phyloP scores from a whole-genome alignment of 345 rosid species.

The Pugionium dolabratum region DNA sequence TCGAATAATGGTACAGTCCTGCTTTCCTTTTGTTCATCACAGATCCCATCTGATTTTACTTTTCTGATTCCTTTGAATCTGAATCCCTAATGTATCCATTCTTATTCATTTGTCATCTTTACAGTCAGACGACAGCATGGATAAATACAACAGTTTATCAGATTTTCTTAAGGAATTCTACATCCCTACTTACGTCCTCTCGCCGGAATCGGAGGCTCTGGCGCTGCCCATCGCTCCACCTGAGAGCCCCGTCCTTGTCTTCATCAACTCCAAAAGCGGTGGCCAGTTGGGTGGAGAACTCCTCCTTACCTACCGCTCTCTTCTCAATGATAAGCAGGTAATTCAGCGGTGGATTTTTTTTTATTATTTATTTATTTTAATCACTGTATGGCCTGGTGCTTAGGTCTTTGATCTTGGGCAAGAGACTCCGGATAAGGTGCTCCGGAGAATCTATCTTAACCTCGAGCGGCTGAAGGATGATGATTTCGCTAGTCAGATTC shows the following conservation, averaged over 20 bases:
- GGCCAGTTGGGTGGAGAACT: slow-evolving; percentile 94
- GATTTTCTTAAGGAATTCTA: slow-evolving; percentile 46
- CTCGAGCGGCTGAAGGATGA: slow-evolving; percentile 63
- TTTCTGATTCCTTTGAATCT: too few species aligned
- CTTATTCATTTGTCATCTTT: background rate
- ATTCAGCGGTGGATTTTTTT: background rate
- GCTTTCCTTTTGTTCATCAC: background rate
- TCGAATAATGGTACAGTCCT: background rate
- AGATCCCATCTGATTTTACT: background rate
- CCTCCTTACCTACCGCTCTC: slow-evolving; percentile 62
- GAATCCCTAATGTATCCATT: background rate
- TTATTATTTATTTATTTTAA: too few species aligned
- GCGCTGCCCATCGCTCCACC: slow-evolving; percentile 45
- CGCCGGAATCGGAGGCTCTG: slow-evolving; percentile 35
- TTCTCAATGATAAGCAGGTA: slow-evolving; percentile 71
- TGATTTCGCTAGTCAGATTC: slow-evolving; percentile 53
- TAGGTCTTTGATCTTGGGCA: slow-evolving; percentile 80
- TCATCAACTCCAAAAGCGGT: slow-evolving; percentile 89
- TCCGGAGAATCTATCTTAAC: slow-evolving; percentile 65
- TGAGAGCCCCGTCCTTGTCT: slow-evolving; percentile 68
- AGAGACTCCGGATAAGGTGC: slow-evolving; percentile 69
- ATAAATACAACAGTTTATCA: slow-evolving; percentile 34
- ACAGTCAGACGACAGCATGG: slow-evolving; percentile 41
- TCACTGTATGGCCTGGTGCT: background rate
- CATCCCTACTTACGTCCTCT: slow-evolving; percentile 59